Evolutionary conservation across 768 basidiomycete species (phyloP).

Genomic region (Cystobasidiopsis lactophilus): DNA sequence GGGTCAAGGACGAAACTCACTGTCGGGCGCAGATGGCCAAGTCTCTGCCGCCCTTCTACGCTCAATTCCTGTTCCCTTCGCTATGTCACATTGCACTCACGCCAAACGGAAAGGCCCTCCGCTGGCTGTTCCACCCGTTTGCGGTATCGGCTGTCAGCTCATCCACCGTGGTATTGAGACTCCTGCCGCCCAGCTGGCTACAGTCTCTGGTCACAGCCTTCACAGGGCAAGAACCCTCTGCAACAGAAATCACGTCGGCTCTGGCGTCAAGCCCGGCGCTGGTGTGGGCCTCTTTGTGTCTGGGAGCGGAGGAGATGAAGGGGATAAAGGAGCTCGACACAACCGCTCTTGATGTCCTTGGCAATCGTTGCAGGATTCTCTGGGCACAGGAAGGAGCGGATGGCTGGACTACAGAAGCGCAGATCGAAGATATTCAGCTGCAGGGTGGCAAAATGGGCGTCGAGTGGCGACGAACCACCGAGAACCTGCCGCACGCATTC

Average conservation of each 20-base stretch:
- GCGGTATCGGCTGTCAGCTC: conserved; percentile 7
- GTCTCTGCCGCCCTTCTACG: conserved; percentile 26
- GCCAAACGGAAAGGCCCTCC: conserved; percentile 40
- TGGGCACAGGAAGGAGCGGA: conserved; percentile 8
- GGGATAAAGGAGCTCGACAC: conserved; percentile 4
- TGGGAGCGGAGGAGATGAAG: conserved; percentile 12
- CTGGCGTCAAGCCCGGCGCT: conserved; percentile 1
- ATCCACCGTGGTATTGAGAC: neutral
- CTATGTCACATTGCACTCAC: conserved; percentile 40
- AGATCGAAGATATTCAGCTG: conserved; percentile 3
- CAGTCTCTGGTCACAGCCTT: too few relatives aligned
- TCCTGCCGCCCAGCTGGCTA: too few relatives aligned
- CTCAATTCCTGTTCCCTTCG: conserved; percentile 49
- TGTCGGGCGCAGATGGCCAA: conserved; percentile 32
- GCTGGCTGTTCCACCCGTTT: conserved; percentile 16
- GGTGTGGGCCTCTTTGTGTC: conserved; percentile 7
- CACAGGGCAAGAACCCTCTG: too few relatives aligned
- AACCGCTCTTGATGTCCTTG: neutral
- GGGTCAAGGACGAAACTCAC: neutral
- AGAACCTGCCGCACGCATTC: neutral
- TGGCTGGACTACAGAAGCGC: conserved; percentile 9
- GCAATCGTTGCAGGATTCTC: conserved; percentile 7
- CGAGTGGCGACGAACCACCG: neutral
- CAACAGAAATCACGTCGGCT: conserved; percentile 7
- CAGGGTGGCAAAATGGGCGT: conserved; percentile 1